Percentiles rank a stretch among this genome's conserved stretches.
Evolutionary conservation across 2,329 filamentous ascomycete species (phyloP).

Genomic region (Exophiala sideris): DNA sequence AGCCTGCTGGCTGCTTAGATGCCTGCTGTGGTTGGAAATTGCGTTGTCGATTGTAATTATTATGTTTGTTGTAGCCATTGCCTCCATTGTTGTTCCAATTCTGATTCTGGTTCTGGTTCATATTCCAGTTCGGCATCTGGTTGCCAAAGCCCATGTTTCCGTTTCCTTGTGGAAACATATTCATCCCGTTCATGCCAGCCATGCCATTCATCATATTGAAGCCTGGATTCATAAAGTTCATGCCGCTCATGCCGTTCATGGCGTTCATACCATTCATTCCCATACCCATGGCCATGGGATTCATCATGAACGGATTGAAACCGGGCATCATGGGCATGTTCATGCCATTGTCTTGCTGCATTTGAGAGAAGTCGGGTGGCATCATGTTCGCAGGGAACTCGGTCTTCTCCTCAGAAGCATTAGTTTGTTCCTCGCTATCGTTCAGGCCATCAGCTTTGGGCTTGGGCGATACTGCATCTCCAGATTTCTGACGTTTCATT

Average conservation of each 20-base stretch:
- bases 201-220: conserved; percentile 34
- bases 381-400: conserved; percentile 31
- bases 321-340: conserved; percentile 25
- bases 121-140: conserved; percentile 30
- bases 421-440: conserved; percentile 2
- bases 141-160: conserved; percentile 34
- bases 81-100: conserved; percentile 35
- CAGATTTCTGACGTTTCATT: conserved; percentile 45
- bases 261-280: conserved; percentile 31
- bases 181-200: conserved; percentile 30
- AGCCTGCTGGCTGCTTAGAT: conserved; percentile 31
- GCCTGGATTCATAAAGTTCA: conserved; percentile 34
- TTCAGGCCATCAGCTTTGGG: conserved; percentile 3
- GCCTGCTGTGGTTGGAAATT: conserved; percentile 15
- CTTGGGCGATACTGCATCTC: conserved; percentile 39
- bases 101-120: conserved; percentile 29
- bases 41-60: conserved; percentile 14
- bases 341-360: conserved; percentile 27
- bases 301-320: conserved; percentile 38
- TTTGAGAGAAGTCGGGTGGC: conserved; percentile 30
- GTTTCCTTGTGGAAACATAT: conserved; percentile 30
- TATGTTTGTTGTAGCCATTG: conserved; percentile 14
- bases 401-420: conserved; percentile 18
- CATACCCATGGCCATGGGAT: conserved; percentile 47
- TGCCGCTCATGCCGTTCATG: conserved; percentile 37